phyloP scores from a whole-genome alignment of 2,329 filamentous ascomycete species.

The Lachnellula occidentalis region DNA sequence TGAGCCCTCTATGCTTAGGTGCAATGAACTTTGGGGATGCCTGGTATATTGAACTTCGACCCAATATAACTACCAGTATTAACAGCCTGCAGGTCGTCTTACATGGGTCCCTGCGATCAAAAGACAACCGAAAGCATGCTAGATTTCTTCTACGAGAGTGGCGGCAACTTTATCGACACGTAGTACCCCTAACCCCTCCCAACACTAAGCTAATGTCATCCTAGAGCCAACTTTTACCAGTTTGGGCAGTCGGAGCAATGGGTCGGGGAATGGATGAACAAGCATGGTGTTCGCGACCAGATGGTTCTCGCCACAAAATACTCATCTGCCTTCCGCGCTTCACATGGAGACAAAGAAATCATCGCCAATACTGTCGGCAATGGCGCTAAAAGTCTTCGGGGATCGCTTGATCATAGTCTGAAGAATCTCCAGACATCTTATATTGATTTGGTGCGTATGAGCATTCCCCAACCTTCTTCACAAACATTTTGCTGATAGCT shows the following conservation, averaged over 20 bases:
- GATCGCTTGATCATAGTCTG: conserved; percentile 28
- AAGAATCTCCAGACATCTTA: conserved; percentile 60
- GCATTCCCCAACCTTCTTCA: too few relatives aligned
- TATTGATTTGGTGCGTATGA: conserved; percentile 47
- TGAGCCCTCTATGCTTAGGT: conserved; percentile 31
- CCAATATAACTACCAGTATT: too few relatives aligned
- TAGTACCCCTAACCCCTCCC: too few relatives aligned
- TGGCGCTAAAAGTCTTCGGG: conserved; percentile 11
- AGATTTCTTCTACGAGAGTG: conserved; percentile 47
- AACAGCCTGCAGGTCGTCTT: conserved; percentile 35
- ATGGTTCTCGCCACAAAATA: conserved; percentile 53
- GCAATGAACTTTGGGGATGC: conserved; percentile 40
- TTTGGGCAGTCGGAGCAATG: conserved; percentile 49
- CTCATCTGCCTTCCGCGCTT: conserved; percentile 31
- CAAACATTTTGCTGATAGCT: too few relatives aligned
- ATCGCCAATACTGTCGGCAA: conserved; percentile 17
- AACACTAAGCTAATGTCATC: too few relatives aligned
- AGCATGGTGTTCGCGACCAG: conserved; percentile 42
- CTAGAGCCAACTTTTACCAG: conserved; percentile 48
- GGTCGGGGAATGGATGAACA: conserved; percentile 52
- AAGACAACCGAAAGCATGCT: conserved; percentile 47
- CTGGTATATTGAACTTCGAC: neutral
- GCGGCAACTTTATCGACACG: conserved; percentile 65
- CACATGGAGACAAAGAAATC: neutral
- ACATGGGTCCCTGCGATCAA: conserved; percentile 52